phyloP scores from a whole-genome alignment of 805 yeast genomes.

The Kazachstania africana region DNA sequence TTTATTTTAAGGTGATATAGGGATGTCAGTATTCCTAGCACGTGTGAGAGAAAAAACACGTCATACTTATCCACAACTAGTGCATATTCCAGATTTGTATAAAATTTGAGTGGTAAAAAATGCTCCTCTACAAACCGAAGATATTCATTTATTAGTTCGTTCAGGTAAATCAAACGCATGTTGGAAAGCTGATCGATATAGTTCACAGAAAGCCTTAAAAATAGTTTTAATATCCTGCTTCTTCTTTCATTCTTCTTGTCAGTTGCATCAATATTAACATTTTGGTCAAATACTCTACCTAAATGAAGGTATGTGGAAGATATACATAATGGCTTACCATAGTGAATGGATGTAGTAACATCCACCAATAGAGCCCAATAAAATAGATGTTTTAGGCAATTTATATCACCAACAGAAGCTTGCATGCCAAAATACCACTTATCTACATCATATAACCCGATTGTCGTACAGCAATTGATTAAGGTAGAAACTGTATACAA shows the following conservation, averaged over 20 bases:
- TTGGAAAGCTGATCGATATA: not conserved
- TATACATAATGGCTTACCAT: slow-evolving; percentile 19
- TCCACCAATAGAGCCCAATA: slow-evolving; percentile 16
- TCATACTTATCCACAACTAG: too few species aligned
- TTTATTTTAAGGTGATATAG: too few species aligned
- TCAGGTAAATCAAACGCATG: not conserved
- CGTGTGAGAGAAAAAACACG: too few species aligned
- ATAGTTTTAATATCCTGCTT: not conserved
- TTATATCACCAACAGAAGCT: slow-evolving; percentile 1
- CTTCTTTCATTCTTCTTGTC: not conserved
- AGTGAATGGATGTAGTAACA: slow-evolving; percentile 16
- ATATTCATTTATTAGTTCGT: not conserved
- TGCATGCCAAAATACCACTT: slow-evolving; percentile 4
- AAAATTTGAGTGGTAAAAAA: not conserved
- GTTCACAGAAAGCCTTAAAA: not conserved
- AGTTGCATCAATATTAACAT: not conserved
- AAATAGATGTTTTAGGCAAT: slow-evolving; percentile 2
- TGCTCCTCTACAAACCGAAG: not conserved
- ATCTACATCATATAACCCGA: slow-evolving; percentile 17
- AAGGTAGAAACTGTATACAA: slow-evolving; percentile 11
- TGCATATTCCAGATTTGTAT: not conserved
- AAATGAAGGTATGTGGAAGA: not conserved
- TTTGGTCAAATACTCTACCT: slow-evolving; percentile 7
- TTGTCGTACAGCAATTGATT: slow-evolving; percentile 10
- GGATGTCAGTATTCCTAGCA: too few species aligned